Conservation (phyloP, 2,329 filamentous ascomycete species). For the Sphaceloma murrayae region DNA sequence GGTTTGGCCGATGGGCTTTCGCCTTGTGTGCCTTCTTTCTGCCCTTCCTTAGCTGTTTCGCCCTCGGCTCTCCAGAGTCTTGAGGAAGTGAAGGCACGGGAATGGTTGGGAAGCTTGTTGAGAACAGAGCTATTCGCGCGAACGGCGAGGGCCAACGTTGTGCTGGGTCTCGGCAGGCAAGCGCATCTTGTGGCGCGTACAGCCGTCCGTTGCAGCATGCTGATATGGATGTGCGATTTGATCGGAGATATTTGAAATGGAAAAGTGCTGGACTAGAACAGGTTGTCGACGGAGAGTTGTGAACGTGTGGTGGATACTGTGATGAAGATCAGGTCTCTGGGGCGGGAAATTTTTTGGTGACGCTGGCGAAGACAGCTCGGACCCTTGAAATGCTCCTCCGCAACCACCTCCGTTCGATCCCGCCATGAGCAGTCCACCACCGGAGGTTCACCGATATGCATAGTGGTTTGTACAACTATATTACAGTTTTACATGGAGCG, state of each 20-base stretch:
- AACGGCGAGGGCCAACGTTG: not conserved
- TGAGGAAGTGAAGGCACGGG: conserved; percentile 6
- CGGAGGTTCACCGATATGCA: not conserved
- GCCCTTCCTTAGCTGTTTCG: conserved; percentile 30
- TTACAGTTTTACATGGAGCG: not conserved
- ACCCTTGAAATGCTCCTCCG: conserved; percentile 6
- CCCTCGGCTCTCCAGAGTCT: conserved; percentile 22
- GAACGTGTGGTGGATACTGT: too few relatives aligned
- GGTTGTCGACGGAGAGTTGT: not conserved
- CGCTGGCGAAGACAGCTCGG: conserved; percentile 9
- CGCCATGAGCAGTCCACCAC: conserved; percentile 8
- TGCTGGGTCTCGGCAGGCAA: not conserved
- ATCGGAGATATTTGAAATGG: not conserved
- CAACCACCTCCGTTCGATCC: conserved; percentile 19
- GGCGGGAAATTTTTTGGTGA: conserved; percentile 12
- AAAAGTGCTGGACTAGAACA: too few relatives aligned
- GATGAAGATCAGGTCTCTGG: not conserved
- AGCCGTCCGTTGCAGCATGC: conserved; percentile 1
- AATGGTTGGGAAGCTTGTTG: not conserved
- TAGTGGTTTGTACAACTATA: not conserved
- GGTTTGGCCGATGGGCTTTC: conserved; percentile 30
- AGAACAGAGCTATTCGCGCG: not conserved
- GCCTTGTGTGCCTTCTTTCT: conserved; percentile 23
- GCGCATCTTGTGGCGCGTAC: conserved; percentile 2
- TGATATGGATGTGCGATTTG: not conserved